Percentiles rank a stretch among this genome's conserved stretches.
Conservation (phyloP, 2,329 filamentous ascomycete species). For the Trichophyton equinum region DNA sequence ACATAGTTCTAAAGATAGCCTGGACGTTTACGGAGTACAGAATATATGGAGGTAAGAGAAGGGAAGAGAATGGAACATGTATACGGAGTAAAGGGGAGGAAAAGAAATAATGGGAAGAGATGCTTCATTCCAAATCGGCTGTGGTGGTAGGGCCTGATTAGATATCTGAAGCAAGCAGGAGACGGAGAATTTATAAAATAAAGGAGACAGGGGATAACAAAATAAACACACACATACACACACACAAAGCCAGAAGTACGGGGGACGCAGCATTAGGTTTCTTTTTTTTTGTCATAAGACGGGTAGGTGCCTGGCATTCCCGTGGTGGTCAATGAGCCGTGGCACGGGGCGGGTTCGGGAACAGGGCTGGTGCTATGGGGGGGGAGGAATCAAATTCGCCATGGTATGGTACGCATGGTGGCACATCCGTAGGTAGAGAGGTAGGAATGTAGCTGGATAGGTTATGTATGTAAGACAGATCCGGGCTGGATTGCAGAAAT, state of each 20-base stretch:
- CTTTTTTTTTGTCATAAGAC: neutral
- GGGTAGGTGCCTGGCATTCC: neutral
- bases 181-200: neutral
- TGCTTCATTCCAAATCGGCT: neutral
- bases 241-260: neutral
- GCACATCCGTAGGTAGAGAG: neutral
- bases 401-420: neutral
- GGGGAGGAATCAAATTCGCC: neutral
- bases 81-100: neutral
- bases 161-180: neutral
- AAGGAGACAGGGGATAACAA: neutral
- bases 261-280: neutral
- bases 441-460: neutral
- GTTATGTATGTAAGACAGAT: constrained; percentile 7
- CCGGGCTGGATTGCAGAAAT: constrained; percentile 4
- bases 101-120: constrained; percentile 11
- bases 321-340: neutral
- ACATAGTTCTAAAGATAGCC: neutral
- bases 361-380: neutral
- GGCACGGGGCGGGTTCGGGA: neutral
- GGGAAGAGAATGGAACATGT: neutral
- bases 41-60: neutral
- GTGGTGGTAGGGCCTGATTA: neutral
- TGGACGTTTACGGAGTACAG: neutral
- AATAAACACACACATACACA: neutral